phyloP scores from a whole-genome alignment of 495 filamentous ascomycete genomes.

The Polyplosphaeria fusca region DNA sequence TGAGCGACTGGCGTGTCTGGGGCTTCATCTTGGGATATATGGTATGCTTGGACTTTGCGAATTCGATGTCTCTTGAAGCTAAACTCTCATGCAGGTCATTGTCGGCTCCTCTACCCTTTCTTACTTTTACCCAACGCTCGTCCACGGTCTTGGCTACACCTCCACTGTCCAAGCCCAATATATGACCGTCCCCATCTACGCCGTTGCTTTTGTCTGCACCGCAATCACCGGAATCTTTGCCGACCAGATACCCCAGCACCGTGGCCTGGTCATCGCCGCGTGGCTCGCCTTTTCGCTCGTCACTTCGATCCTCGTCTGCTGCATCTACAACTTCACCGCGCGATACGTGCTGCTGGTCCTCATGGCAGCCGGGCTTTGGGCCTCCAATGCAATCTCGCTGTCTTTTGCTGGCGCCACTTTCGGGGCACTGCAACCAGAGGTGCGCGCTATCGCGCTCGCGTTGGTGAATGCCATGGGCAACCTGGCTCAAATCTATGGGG shows the following conservation, averaged over 20 bases:
- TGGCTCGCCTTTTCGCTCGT: constrained; percentile 45
- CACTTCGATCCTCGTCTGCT: constrained; percentile 46
- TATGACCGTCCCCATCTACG: constrained; percentile 83
- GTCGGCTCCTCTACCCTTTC: constrained; percentile 77
- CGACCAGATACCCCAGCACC: constrained; percentile 53
- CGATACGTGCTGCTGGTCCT: constrained; percentile 54
- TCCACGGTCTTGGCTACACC: constrained; percentile 70
- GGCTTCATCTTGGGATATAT: constrained; percentile 47
- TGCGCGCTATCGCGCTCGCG: constrained; percentile 48
- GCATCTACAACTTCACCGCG: constrained; percentile 46
- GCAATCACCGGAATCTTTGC: constrained; percentile 71
- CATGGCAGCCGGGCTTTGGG: constrained; percentile 51
- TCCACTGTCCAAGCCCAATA: constrained; percentile 66
- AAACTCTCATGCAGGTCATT: constrained; percentile 26
- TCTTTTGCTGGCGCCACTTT: constrained; percentile 48
- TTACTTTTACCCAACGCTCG: constrained; percentile 84
- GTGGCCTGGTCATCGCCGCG: constrained; percentile 40
- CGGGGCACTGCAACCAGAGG: constrained; percentile 42
- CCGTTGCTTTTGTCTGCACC: constrained; percentile 70
- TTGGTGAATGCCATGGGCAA: constrained; percentile 52
- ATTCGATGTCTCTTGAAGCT: no score
- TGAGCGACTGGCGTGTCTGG: constrained; percentile 82
- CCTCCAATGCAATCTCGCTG: constrained; percentile 46
- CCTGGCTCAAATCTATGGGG: constrained; percentile 52
- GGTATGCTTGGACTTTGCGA: no score